Evolutionary conservation across 1,139 yeast genomes (phyloP).

Genomic region (Hansenula lynferdii): DNA sequence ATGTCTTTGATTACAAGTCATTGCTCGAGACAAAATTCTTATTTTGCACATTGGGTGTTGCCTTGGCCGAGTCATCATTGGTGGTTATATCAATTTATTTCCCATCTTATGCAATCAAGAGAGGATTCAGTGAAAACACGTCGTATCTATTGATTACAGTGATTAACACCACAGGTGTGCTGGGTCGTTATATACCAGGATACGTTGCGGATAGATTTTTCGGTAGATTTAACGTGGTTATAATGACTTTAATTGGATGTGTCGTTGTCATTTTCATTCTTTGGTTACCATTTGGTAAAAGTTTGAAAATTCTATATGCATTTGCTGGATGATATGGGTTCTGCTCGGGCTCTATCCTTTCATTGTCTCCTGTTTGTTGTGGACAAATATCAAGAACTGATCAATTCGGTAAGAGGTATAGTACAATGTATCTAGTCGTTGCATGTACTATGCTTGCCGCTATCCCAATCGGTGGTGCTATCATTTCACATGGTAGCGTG

Average conservation of each 20-base stretch:
- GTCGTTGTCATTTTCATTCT: constrained; percentile 25
- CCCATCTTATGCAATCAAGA: constrained; percentile 49
- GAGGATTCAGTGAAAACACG: constrained; percentile 46
- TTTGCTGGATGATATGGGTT: constrained; percentile 32
- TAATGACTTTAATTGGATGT: constrained; percentile 34
- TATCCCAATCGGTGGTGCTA: constrained; percentile 50
- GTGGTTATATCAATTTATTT: constrained; percentile 43
- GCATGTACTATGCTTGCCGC: constrained; percentile 53
- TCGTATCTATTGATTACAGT: constrained; percentile 51
- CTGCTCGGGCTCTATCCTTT: constrained; percentile 38
- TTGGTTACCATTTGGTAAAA: constrained; percentile 32
- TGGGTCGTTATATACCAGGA: constrained; percentile 58
- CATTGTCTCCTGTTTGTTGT: constrained; percentile 45
- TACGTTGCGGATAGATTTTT: constrained; percentile 43
- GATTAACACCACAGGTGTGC: constrained; percentile 53
- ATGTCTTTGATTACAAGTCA: constrained; percentile 23
- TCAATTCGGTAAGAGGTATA: constrained; percentile 63
- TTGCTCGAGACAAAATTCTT: constrained; percentile 19
- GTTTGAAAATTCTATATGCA: constrained; percentile 26
- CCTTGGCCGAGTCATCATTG: constrained; percentile 37
- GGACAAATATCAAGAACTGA: constrained; percentile 63
- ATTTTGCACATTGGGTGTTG: constrained; percentile 21
- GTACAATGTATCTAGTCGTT: constrained; percentile 62
- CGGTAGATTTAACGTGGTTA: constrained; percentile 55
- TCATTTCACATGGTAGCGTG: constrained; percentile 28